Evolutionary conservation across 148 eudicot genomes (phyloP).

Genomic region (Chenopodium album): DNA sequence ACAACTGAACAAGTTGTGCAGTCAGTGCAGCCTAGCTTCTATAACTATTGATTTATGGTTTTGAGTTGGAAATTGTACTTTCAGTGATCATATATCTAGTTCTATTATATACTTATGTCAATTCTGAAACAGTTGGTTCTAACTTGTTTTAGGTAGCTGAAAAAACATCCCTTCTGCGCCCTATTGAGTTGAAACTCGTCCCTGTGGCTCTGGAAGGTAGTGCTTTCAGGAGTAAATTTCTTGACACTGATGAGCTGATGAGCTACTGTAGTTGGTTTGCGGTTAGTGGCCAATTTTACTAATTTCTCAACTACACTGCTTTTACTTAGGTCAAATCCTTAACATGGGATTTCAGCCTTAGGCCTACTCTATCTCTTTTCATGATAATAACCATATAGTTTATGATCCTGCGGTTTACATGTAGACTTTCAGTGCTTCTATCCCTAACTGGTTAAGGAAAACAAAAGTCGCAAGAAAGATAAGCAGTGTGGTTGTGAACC

Average conservation of each 20-base stretch:
- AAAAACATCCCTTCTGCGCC: conserved; percentile 82
- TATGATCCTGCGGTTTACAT: conserved; percentile 1
- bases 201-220: conserved; percentile 87
- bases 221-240: conserved; percentile 79
- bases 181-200: conserved; percentile 72
- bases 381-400: conserved; percentile 1
- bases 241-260: conserved; percentile 84
- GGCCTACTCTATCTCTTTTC: neutral
- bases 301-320: neutral
- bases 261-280: conserved; percentile 87
- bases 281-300: conserved; percentile 40
- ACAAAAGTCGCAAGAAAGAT: conserved; percentile 53
- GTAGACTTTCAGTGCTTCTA: conserved; percentile 63
- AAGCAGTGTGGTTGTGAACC: conserved; percentile 69
- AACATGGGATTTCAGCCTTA: neutral
- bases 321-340: neutral
- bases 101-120: neutral
- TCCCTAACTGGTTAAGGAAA: conserved; percentile 76
- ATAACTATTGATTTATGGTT: neutral
- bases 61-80: neutral
- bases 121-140: conserved; percentile 4
- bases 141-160: conserved; percentile 70
- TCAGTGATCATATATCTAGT: neutral
- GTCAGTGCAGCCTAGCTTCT: neutral
- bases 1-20: neutral